Evolutionary conservation across 2,329 filamentous ascomycete genomes (phyloP).

Genomic region (Fusarium sp.): DNA sequence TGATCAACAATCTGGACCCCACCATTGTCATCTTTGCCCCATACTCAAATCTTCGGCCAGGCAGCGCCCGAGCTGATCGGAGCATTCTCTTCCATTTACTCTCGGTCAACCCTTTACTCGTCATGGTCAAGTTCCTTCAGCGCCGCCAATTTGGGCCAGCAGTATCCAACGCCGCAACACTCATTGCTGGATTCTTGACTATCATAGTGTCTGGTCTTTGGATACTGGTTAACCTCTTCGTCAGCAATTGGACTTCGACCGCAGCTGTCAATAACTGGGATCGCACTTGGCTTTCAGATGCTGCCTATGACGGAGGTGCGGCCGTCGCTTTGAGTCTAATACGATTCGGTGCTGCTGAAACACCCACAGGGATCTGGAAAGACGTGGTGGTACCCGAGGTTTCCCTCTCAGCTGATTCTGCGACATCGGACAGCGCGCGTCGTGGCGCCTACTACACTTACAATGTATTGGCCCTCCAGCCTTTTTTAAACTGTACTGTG

Average conservation of each 20-base stretch:
- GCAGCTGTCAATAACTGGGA: neutral
- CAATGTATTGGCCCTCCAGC: neutral
- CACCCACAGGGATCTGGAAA: neutral
- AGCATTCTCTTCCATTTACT: neutral
- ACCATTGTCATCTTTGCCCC: neutral
- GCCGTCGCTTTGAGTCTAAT: neutral
- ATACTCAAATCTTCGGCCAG: neutral
- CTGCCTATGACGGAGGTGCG: neutral
- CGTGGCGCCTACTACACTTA: neutral
- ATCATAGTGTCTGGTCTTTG: constrained; percentile 22
- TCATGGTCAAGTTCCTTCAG: neutral
- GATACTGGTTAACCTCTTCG: neutral
- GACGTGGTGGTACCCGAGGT: neutral
- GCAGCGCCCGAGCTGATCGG: neutral
- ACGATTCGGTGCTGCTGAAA: neutral
- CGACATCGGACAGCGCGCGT: neutral
- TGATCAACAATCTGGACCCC: constrained; percentile 1
- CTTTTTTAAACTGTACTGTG: neutral
- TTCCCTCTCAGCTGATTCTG: neutral
- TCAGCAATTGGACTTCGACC: neutral
- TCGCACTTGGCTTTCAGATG: neutral
- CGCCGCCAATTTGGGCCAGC: neutral
- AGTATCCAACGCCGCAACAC: neutral
- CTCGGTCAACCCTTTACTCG: neutral
- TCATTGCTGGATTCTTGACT: constrained; percentile 2